Evolutionary conservation across 148 eudicot genomes (phyloP).

Genomic region (Cornus florida): DNA sequence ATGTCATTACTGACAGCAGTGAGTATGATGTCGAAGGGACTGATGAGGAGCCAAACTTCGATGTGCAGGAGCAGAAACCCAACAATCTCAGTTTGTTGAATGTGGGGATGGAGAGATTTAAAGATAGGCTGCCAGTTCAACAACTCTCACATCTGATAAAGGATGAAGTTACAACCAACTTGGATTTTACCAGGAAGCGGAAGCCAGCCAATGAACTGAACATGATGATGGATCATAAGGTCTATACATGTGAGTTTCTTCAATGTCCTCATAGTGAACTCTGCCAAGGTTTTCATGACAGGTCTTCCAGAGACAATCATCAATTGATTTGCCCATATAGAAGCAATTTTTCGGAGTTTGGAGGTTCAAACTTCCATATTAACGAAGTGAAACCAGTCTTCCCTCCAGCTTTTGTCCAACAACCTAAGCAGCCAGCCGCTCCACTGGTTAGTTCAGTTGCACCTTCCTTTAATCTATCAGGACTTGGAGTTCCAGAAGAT

Average conservation of each 20-base stretch:
- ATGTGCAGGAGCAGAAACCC: slow-evolving; percentile 14
- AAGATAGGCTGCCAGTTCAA: slow-evolving; percentile 12
- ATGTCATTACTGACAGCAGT: slow-evolving; percentile 23
- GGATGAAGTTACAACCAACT: slow-evolving; percentile 7
- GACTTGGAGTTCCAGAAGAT: slow-evolving; percentile 53
- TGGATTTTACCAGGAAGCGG: slow-evolving; percentile 28
- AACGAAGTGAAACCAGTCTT: slow-evolving; percentile 42
- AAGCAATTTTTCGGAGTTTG: slow-evolving; percentile 15
- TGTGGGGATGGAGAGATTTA: slow-evolving; percentile 1
- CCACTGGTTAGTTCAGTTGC: slow-evolving; percentile 4
- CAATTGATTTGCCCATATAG: slow-evolving; percentile 25
- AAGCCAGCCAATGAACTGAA: slow-evolving; percentile 24
- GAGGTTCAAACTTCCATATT: slow-evolving; percentile 22
- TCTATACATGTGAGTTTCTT: slow-evolving; percentile 35
- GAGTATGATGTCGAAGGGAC: slow-evolving; percentile 44
- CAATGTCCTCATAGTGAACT: slow-evolving; percentile 29
- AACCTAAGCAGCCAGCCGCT: slow-evolving; percentile 25
- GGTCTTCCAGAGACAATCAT: slow-evolving; percentile 25
- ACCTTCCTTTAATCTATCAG: slow-evolving; percentile 34
- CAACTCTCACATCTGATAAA: neutral
- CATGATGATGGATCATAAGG: slow-evolving; percentile 20
- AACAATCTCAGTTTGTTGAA: neutral
- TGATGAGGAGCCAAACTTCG: slow-evolving; percentile 12
- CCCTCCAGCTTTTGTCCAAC: slow-evolving; percentile 34
- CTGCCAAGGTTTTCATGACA: slow-evolving; percentile 18